A percentile compares a stretch with the other conserved stretches of the same genome.
Evolutionary conservation across 2,329 filamentous ascomycete species (phyloP).

Genomic region (Trichoderma koningii): DNA sequence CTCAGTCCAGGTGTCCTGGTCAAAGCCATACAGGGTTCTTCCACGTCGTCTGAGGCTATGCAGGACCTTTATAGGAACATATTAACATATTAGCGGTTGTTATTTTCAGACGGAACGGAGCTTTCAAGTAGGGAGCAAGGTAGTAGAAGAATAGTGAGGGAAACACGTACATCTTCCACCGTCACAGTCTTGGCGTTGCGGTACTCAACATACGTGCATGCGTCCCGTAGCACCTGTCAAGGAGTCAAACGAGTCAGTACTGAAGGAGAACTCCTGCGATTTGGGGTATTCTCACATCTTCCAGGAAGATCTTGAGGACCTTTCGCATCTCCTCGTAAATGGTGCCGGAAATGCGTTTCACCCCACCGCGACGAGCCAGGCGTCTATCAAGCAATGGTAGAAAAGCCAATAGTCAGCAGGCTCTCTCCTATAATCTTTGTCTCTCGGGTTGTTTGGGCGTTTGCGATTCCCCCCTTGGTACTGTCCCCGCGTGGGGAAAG

Average conservation of each 20-base stretch:
- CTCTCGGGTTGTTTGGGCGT: too few relatives aligned
- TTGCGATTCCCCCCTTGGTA: not conserved
- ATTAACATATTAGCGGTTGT: not conserved
- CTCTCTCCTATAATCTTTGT: not conserved
- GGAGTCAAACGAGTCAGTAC: not conserved
- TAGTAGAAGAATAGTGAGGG: constrained; percentile 14
- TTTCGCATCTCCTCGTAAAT: constrained; percentile 66
- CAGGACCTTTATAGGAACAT: constrained; percentile 41
- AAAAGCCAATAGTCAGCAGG: not conserved
- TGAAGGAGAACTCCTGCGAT: not conserved
- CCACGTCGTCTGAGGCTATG: constrained; percentile 53
- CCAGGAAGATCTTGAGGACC: constrained; percentile 54
- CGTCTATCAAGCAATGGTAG: constrained; percentile 49
- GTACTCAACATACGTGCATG: constrained; percentile 56
- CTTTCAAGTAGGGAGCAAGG: too few relatives aligned
- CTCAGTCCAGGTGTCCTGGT: constrained; percentile 42
- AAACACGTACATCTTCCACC: constrained; percentile 54
- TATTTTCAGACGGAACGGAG: too few relatives aligned
- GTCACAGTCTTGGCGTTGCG: constrained; percentile 63
- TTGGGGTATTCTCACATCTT: constrained; percentile 40
- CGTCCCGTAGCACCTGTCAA: constrained; percentile 54
- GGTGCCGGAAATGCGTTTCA: constrained; percentile 67
- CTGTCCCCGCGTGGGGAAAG: not conserved
- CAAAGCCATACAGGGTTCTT: constrained; percentile 60
- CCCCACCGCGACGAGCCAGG: constrained; percentile 72